Evolutionary conservation across 306 rosid species (phyloP), one percentile per base, ranked within the genome.

Genomic region (Luffa acutangula): DNA sequence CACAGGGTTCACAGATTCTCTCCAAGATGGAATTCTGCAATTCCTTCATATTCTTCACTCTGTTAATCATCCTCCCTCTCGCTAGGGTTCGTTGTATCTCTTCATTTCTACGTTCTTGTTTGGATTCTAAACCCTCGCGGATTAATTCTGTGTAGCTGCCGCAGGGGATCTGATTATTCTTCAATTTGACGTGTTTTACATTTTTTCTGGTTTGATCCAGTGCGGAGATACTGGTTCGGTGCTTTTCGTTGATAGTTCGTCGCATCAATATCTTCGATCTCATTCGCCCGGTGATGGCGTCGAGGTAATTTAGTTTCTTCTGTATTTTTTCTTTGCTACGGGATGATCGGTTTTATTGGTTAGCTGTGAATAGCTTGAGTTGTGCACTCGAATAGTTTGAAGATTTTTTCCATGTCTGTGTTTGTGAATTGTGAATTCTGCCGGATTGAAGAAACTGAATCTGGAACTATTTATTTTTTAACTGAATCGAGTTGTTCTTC

Each of bases 231-330:
- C 70, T 78, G 88, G 85, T 49, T 73, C 86, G 36, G 86, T 85
- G 8, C 79, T 85, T 46, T 89, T 89, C 83, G 75, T 89, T 17
- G 92, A 89, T 77, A 80, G 86, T 65, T 78, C 88, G 5, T 18
- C 83, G 59, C 80, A 80, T 45, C 87, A 78, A 15, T 86, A 79
- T 75, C 79, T 89, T 70, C 88, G 88, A 43, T 65, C 81, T 53
- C 59, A 78, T 21, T 82, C 87, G n/a, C 45, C 83, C 7, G 79
- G 80, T 64, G 85, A 87, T 87, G 86, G 75, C 49, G 78, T 74
- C 77, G 67, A 85, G 92, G 92, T 83, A 49, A 73, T 80, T 59
- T 72, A 2, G 7, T 36, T 59, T 31, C n/a, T 74, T 79, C 42
- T 69, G 21, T 2, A 49, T 52, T 15, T 37, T 31, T 80, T 46